A percentile compares a stretch with the other conserved stretches of the same genome.
phyloP scores from a whole-genome alignment of 495 filamentous ascomycete species.

The Polyplosphaeria fusca region DNA sequence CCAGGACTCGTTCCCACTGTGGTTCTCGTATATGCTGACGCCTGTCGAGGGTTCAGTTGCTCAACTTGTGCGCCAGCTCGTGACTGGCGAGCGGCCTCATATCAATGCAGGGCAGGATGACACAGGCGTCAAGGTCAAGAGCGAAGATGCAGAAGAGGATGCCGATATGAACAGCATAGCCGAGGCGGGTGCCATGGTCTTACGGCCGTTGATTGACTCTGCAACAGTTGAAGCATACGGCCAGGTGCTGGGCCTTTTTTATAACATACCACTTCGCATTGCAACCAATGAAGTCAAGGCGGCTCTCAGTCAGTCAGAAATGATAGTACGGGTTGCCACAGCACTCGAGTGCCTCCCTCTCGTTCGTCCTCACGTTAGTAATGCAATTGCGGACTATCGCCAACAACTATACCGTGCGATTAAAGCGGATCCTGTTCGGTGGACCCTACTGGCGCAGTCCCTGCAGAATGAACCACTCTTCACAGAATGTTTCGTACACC shows the following conservation, averaged over 20 bases:
- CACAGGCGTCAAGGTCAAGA: not conserved
- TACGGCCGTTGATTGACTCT: not conserved
- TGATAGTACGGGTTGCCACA: conserved; percentile 21
- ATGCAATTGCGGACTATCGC: conserved; percentile 17
- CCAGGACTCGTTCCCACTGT: not conserved
- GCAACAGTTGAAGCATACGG: conserved; percentile 7
- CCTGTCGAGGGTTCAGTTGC: not conserved
- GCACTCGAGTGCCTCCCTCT: conserved; percentile 20
- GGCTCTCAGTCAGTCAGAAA: conserved; percentile 26
- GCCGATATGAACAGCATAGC: not conserved
- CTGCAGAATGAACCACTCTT: conserved; percentile 32
- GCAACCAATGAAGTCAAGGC: conserved; percentile 6
- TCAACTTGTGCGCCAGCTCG: not conserved
- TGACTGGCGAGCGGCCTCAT: not conserved
- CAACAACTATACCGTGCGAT: conserved; percentile 35
- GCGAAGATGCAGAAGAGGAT: not conserved
- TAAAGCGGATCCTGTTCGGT: conserved; percentile 29
- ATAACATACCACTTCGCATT: conserved; percentile 17
- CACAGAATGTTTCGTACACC: conserved; percentile 38
- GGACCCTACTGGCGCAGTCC: conserved; percentile 30
- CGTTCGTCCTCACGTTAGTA: conserved; percentile 20
- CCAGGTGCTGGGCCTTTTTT: conserved; percentile 23
- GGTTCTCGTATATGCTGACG: not conserved
- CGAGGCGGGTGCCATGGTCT: not conserved
- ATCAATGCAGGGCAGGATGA: not conserved